Evolutionary conservation across 371 early-diverging fungal species (phyloP).

Genomic region (Furculomyces boomerangus): DNA sequence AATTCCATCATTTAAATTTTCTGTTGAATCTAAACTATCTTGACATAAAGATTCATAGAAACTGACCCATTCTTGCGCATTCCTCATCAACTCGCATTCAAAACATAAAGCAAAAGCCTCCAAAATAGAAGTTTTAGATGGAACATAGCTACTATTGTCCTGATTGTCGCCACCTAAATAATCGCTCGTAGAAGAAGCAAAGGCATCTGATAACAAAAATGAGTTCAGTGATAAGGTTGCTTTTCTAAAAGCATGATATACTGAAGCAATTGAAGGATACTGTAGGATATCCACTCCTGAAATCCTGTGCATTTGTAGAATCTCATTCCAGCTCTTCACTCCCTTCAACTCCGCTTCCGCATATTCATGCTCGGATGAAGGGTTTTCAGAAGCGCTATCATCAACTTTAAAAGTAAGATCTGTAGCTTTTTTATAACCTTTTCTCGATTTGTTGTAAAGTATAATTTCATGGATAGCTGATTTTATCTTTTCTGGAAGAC

Average conservation of each 20-base stretch:
- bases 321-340: neutral
- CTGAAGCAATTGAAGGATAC: neutral
- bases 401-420: too few relatives aligned
- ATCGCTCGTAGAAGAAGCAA: neutral
- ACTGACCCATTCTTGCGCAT: neutral
- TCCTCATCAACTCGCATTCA: neutral
- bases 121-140: neutral
- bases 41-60: neutral
- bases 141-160: neutral
- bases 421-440: too few relatives aligned
- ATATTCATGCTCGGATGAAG: too few relatives aligned
- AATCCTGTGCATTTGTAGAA: neutral
- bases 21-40: neutral
- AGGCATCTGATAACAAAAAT: neutral
- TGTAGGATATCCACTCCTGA: neutral
- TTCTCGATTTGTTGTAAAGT: too few relatives aligned
- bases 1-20: neutral
- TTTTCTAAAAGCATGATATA: neutral
- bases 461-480: too few relatives aligned
- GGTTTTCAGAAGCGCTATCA: too few relatives aligned
- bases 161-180: neutral
- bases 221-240: neutral
- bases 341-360: neutral
- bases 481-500: too few relatives aligned
- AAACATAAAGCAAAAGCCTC: neutral